phyloP scores from a whole-genome alignment of 2,329 filamentous ascomycete genomes.

The Blastomyces gilchristii region DNA sequence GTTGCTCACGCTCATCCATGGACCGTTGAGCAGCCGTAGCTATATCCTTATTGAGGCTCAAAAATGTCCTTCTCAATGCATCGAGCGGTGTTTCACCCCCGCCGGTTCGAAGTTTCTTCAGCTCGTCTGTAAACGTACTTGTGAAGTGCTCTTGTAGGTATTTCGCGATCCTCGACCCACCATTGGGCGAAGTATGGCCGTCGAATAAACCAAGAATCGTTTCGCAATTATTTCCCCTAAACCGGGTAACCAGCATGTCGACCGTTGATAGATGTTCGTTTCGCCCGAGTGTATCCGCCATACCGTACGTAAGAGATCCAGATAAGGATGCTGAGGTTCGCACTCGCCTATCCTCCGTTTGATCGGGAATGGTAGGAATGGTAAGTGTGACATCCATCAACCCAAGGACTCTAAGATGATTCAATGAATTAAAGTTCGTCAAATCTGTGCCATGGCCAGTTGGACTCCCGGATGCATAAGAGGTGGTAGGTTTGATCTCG shows the following conservation, averaged over 20 bases:
- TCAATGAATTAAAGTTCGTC: slow-evolving; percentile 81
- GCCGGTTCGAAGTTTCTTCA: slow-evolving; percentile 60
- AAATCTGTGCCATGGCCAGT: slow-evolving; percentile 53
- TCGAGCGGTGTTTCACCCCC: slow-evolving; percentile 66
- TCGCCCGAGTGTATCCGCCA: slow-evolving; percentile 89
- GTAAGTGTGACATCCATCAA: slow-evolving; percentile 97
- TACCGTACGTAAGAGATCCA: slow-evolving; percentile 84
- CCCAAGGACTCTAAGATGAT: slow-evolving; percentile 76
- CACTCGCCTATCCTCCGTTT: slow-evolving; percentile 88
- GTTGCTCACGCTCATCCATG: slow-evolving; percentile 59
- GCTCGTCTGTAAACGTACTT: slow-evolving; percentile 67
- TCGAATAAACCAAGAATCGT: slow-evolving; percentile 93
- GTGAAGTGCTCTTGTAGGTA: slow-evolving; percentile 95
- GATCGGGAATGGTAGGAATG: slow-evolving; percentile 83
- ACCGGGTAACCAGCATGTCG: slow-evolving; percentile 86
- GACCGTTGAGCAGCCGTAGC: slow-evolving; percentile 73
- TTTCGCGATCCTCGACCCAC: slow-evolving; percentile 92
- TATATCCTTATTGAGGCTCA: slow-evolving; percentile 86
- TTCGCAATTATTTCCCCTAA: slow-evolving; percentile 81
- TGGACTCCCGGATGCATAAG: slow-evolving; percentile 42
- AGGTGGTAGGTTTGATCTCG: slow-evolving; percentile 66
- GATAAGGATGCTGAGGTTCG: slow-evolving; percentile 93
- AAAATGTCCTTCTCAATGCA: slow-evolving; percentile 74
- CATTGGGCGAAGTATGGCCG: slow-evolving; percentile 75
- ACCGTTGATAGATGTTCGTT: slow-evolving; percentile 93